Evolutionary conservation across 139 green algal species (phyloP), one percentile per base, ranked within the genome.

Genomic region (Trebouxia sp.): DNA sequence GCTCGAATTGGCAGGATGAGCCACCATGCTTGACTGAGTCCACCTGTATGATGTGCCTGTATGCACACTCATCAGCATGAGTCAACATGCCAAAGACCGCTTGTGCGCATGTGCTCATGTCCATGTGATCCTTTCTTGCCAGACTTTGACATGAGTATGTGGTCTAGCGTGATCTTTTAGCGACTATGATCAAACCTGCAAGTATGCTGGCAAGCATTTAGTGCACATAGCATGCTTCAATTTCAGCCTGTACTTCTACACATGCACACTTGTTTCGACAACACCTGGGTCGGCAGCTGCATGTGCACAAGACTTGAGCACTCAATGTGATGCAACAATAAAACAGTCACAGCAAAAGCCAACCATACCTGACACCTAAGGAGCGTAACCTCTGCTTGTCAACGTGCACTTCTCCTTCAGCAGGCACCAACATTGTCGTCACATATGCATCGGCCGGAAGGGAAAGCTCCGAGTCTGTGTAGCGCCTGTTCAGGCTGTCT

Each of bases 361-460:
- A 22, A 72, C 47, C 65, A 28, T 6, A 80, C 80, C 72, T 80
- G 80, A 97, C 83, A 14, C 93, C 93, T 76, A 96, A 50, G 22
- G 79, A 80, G 20, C 53, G 38, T 47, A 97, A 82, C 10, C 53
- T 75, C 0, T 76, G 79, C 0, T 58, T 32, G 83, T 97, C 91
- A 50, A 97, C 86, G 7, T 85, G 65, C 0, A 98, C 88, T 15
- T 67, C 48, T 6, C 92, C 89, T 7, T 85, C 89, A 12, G 37
- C 39, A 1, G 95, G 95, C 67, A 93, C 88, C 38, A 98, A 69
- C 79, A 98, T 62, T 0, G 80, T 85, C 5, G 87, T 95, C 12
- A 98, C 83, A 83, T 97, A 98, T 0, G 82, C 66, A 1, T 81
- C 72, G 2, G 91, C 82, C 5, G 89, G 65, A 82, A 96, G 75